Evolutionary conservation across 495 filamentous ascomycete species (phyloP).

Genomic region (Penicillium egyptiacum): DNA sequence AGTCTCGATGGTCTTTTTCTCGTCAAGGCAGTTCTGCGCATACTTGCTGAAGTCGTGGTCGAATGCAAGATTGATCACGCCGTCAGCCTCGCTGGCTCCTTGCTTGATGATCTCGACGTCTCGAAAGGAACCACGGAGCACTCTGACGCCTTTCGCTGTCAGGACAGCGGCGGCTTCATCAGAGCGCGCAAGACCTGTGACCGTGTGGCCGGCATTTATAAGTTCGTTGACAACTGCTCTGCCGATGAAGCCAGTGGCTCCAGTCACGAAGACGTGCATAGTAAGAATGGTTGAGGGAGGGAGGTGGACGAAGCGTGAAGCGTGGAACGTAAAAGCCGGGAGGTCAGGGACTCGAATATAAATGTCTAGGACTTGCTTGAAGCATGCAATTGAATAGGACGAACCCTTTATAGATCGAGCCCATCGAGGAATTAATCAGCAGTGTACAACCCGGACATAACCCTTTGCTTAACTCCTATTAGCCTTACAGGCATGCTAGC

Average conservation of each 20-base stretch:
- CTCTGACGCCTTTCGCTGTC: constrained; percentile 29
- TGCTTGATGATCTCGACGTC: constrained; percentile 36
- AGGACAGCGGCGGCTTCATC: constrained; percentile 33
- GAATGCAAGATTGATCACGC: constrained; percentile 49
- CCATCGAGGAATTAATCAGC: background rate
- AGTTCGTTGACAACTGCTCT: constrained; percentile 42
- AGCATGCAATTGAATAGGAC: background rate
- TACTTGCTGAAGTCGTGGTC: constrained; percentile 43
- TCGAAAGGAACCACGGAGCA: constrained; percentile 38
- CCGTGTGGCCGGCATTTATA: constrained; percentile 38
- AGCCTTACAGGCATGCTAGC: background rate
- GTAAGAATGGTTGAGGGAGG: background rate
- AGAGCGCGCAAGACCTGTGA: constrained; percentile 45
- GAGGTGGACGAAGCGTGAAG: background rate
- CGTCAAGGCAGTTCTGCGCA: constrained; percentile 27
- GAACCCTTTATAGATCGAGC: background rate
- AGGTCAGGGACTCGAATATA: too few relatives aligned
- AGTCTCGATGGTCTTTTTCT: constrained; percentile 39
- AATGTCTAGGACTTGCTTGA: background rate
- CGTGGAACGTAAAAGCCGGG: background rate
- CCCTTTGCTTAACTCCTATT: background rate
- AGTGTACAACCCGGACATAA: background rate
- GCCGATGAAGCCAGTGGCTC: constrained; percentile 50
- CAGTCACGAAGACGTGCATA: constrained; percentile 48
- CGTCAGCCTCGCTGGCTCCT: constrained; percentile 39